Evolutionary conservation across 352 stramenopile genomes (phyloP).

Genomic region (Phytophthora megakarya): DNA sequence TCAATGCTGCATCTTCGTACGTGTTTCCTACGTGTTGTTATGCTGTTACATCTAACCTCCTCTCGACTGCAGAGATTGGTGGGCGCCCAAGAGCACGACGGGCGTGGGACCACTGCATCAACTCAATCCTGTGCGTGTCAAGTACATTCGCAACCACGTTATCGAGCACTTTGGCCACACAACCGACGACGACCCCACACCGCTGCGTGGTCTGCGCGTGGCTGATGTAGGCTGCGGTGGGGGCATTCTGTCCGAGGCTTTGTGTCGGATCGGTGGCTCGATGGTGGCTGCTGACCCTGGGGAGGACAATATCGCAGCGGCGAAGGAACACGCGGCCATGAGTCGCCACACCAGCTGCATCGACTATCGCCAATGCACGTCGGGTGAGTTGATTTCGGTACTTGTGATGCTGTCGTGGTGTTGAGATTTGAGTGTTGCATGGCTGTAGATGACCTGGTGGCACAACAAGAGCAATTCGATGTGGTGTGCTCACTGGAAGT

Average conservation of each 20-base stretch:
- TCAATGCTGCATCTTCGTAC: slow-evolving; percentile 76
- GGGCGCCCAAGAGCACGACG: slow-evolving; percentile 71
- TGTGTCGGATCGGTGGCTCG: slow-evolving; percentile 75
- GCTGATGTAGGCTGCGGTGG: slow-evolving; percentile 82
- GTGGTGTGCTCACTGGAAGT: slow-evolving; percentile 89
- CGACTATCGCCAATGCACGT: slow-evolving; percentile 84
- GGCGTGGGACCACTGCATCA: slow-evolving; percentile 82
- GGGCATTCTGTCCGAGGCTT: slow-evolving; percentile 82
- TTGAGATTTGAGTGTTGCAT: slow-evolving; percentile 12
- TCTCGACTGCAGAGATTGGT: slow-evolving; percentile 75
- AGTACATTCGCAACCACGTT: slow-evolving; percentile 79
- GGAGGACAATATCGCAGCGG: slow-evolving; percentile 70
- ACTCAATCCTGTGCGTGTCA: slow-evolving; percentile 83
- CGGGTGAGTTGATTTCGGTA: slow-evolving; percentile 38
- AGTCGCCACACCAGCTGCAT: slow-evolving; percentile 65
- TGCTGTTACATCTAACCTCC: background rate
- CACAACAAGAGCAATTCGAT: slow-evolving; percentile 73
- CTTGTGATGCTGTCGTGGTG: background rate
- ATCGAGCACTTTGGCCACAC: slow-evolving; percentile 69
- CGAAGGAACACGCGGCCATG: slow-evolving; percentile 60
- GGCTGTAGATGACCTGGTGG: slow-evolving; percentile 69
- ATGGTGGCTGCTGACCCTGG: slow-evolving; percentile 81
- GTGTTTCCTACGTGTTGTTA: slow-evolving; percentile 8
- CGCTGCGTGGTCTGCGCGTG: slow-evolving; percentile 59
- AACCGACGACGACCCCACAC: slow-evolving; percentile 50